Base-by-base conservation (phyloP, 2,329 filamentous ascomycete species). In the Hymenotorrendiella dingleyae region DNA sequence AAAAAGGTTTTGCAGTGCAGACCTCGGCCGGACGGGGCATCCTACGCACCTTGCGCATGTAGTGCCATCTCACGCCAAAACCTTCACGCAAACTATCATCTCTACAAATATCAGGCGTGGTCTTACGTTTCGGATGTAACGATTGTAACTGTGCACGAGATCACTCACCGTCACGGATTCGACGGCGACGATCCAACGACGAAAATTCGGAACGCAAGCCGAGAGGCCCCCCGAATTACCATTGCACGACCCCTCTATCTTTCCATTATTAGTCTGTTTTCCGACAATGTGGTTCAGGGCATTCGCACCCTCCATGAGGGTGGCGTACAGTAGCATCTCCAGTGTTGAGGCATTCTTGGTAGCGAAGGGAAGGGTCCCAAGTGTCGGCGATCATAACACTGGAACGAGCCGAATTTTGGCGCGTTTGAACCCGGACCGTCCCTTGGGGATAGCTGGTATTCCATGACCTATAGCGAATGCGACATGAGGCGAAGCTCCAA, bases 281-380 rank as follows among this genome's bases (percentile, higher is more conserved):
- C 52, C 54, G 50, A 40, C 39, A 43, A 33, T 46, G 22, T 54
- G 53, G 53, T 51, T 49, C 42, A 43, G 43, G 41, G 42, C 47
- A 46, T 36, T n/a, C 45, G 43, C 42, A 35, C 39, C 45, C 32
- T 36, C 45, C 43, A 46, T 32, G 37, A 44, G 42, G 23, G 39
- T 45, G 46, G 39, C 46, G 51, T 46, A 33, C 48, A 53, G n/a
- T n/a, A n/a, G n/a, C n/a, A n/a, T n/a, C n/a, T 51, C 50, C 40
- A 41, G 39, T 36, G 36, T 40, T 30, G 26, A 37, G 40, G 24
- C 30, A 28, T 11, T 36, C 34, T 33, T 48, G 42, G 49, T 50
- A 48, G 46, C 52, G 52, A 54, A 45, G 21, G 40, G 40, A 17
- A 22, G 27, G 24, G 4, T 11, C 22, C 33, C n/a, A n/a, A n/a